Base-by-base conservation (phyloP, 139 green algal genomes). In the Monoraphidium neglectum region DNA sequence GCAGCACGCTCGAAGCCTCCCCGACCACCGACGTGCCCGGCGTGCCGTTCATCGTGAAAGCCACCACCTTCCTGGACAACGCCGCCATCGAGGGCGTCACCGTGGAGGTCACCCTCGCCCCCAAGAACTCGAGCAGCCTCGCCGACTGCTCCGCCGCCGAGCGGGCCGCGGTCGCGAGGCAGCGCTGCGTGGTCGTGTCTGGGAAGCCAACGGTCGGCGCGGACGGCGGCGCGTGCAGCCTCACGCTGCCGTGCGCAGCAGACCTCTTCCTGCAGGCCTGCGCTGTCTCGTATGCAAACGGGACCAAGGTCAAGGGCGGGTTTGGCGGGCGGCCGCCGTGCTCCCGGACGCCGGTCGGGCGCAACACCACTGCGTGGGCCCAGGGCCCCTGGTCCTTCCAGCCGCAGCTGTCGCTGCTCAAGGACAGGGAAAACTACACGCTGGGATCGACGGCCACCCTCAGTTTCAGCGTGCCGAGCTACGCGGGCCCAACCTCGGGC, bases 161-260 rank as follows among this genome's bases (percentile, higher is more conserved):
- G 3, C 28, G 38, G 2, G 69, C 69, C 23, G n/a, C 40, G 36
- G 15, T 76, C 30, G 30, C n/a, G 4, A 12, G 13, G 35, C 68
- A 54, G 53, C 46, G 73, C 61, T 57, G 73, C 24, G 13, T 16
- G 24, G 21, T 66, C n/a, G 47, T 78, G 30, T 61, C 10, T 63
- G 28, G 18, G 32, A 54, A 6, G n/a, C 38, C 38, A 21, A 23
- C 61, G 24, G 33, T 36, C 26, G 43, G 16, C 21, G 24, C 36
- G 15, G 37, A 51, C 36, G 16, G 21, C 13, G 16, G 35, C 23
- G 4, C 30, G 10, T 86, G 76, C 61, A 53, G 62, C 37, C 43
- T 86, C 43, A 59, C 36, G 51, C 73, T 86, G 72, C 82, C 82
- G 0, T 86, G 82, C 64, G 71, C 64, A 13, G 82, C 71, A 1